Evolutionary conservation across 2,329 filamentous ascomycete genomes (phyloP).

Genomic region (Didymella lethalis): DNA sequence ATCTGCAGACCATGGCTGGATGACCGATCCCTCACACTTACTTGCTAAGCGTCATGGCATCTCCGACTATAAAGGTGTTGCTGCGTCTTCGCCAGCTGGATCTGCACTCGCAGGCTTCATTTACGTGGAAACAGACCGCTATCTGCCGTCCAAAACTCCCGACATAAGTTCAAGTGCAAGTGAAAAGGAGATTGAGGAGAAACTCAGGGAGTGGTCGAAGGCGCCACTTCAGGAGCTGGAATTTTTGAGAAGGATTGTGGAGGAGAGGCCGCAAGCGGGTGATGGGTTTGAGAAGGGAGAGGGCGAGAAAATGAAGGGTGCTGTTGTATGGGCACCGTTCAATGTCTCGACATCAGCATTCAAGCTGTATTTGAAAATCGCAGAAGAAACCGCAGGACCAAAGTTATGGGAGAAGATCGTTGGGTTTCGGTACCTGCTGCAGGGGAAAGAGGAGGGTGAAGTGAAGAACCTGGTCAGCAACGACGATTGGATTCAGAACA

Average conservation of each 20-base stretch:
- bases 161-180: conserved; percentile 3
- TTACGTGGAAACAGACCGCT: conserved; percentile 82
- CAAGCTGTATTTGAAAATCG: conserved; percentile 69
- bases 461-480: conserved; percentile 48
- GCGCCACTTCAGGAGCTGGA: conserved; percentile 75
- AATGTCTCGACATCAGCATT: conserved; percentile 69
- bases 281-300: conserved; percentile 60
- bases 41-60: conserved; percentile 71
- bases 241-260: conserved; percentile 71
- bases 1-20: conserved; percentile 73
- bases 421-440: conserved; percentile 84
- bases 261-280: conserved; percentile 70
- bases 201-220: conserved; percentile 65
- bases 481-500: conserved; percentile 55
- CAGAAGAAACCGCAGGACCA: conserved; percentile 67
- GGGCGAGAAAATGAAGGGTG: conserved; percentile 65
- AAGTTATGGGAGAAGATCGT: conserved; percentile 71
- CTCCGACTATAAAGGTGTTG: conserved; percentile 62
- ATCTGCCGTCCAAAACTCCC: conserved; percentile 29
- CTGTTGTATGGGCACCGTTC: conserved; percentile 88
- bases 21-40: conserved; percentile 57
- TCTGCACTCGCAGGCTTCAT: conserved; percentile 68
- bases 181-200: conserved; percentile 11
- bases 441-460: conserved; percentile 55
- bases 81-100: conserved; percentile 21